These are phyloP conservation scores for Ascochyta fabae DNA, from an alignment of 2,329 filamentous ascomycete species.

Conservation along the genomic window DNA sequence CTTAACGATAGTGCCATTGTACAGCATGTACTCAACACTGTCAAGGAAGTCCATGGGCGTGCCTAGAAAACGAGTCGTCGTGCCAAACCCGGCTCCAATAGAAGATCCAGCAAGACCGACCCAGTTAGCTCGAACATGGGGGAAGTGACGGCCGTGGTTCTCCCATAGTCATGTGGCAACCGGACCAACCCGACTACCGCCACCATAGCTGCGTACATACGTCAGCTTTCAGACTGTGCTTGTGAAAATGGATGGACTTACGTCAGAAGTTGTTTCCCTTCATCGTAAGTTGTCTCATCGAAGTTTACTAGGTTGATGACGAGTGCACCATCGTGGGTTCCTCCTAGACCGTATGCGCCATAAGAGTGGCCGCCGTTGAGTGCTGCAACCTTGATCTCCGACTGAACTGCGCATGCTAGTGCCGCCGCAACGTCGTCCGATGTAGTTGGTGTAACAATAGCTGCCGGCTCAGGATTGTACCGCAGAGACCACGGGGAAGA, in stretches of 20 bases:
- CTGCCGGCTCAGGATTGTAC: constrained; percentile 24
- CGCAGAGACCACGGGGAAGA: constrained; percentile 22
- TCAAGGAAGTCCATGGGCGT: constrained; percentile 24
- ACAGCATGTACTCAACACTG: constrained; percentile 21
- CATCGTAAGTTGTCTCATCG: constrained; percentile 17
- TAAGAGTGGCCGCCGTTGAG: constrained; percentile 26
- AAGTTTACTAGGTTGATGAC: constrained; percentile 24
- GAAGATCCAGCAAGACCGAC: constrained; percentile 24
- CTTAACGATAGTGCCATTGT: constrained; percentile 26
- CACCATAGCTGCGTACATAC: constrained; percentile 15
- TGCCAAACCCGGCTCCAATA: constrained; percentile 24
- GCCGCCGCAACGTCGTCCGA: constrained; percentile 18
- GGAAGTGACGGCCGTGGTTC: constrained; percentile 26
- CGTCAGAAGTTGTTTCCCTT: constrained; percentile 15
- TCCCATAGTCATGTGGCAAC: constrained; percentile 25
- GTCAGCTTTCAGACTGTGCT: background rate
- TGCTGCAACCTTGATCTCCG: constrained; percentile 19
- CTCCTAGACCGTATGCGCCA: constrained; percentile 23
- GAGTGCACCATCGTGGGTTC: constrained; percentile 16
- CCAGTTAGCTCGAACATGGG: constrained; percentile 24
- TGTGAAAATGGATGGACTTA: background rate
- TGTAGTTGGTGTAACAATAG: constrained; percentile 14
- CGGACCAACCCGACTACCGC: constrained; percentile 23
- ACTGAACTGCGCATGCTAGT: constrained; percentile 20
- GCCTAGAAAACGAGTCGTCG: constrained; percentile 24